phyloP scores from a whole-genome alignment of 345 rosid species.

The Eucalyptus regnans region DNA sequence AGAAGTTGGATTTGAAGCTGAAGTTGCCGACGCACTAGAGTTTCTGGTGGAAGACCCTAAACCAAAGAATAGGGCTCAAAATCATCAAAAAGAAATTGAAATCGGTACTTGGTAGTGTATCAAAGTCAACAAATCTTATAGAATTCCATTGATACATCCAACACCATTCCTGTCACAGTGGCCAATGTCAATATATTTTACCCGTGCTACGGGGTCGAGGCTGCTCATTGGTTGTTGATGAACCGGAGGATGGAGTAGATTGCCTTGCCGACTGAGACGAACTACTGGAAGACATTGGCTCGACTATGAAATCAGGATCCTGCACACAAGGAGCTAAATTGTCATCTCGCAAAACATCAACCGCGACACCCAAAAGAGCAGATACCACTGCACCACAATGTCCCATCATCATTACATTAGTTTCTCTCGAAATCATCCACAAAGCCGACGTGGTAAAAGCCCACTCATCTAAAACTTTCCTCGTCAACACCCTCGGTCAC shows the following conservation, averaged over 20 bases:
- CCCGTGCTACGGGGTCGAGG: constrained; percentile 52
- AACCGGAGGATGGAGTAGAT: constrained; percentile 43
- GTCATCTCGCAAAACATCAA: not conserved
- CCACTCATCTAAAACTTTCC: not conserved
- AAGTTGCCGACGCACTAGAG: constrained; percentile 45
- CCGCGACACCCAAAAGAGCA: not conserved
- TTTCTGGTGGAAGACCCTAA: constrained; percentile 61
- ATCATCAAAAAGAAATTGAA: not conserved
- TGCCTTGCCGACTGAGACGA: constrained; percentile 46
- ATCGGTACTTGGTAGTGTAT: not conserved
- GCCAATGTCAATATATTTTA: not conserved
- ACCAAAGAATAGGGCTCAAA: not conserved
- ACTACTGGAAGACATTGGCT: constrained; percentile 55
- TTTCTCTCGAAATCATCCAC: not conserved
- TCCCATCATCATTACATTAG: not conserved
- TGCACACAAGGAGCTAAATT: constrained; percentile 1
- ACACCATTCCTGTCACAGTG: not conserved
- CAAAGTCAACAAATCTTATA: not conserved
- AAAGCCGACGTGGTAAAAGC: not conserved
- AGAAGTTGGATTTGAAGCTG: constrained; percentile 45
- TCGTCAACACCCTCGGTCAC: not conserved
- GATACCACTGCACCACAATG: not conserved
- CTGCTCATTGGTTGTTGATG: constrained; percentile 34
- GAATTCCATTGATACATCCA: not conserved
- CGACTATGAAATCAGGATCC: constrained; percentile 90